phyloP scores from a whole-genome alignment of 257 asterid species.

The Scutellaria baicalensis region DNA sequence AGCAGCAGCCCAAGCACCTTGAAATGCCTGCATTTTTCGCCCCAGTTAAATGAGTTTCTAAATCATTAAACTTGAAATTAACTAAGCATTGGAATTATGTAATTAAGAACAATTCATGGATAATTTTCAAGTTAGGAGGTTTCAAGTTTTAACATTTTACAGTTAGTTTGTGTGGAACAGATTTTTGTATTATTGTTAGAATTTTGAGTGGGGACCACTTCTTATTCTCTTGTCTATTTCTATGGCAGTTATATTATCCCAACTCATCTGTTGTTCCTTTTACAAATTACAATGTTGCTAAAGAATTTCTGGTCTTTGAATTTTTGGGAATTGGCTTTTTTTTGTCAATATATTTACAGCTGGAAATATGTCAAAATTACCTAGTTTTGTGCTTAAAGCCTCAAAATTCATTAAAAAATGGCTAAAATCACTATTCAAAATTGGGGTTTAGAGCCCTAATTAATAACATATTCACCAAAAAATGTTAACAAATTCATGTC shows the following conservation, averaged over 20 bases:
- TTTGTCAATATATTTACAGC: slow-evolving; percentile 14
- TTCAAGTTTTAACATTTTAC: slow-evolving; percentile 8
- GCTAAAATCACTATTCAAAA: neutral
- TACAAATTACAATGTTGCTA: neutral
- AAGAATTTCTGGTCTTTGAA: neutral
- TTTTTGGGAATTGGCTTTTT: neutral
- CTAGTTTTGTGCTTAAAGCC: neutral
- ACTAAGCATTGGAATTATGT: neutral
- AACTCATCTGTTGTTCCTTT: neutral
- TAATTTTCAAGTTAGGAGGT: slow-evolving; percentile 1
- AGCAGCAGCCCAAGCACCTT: slow-evolving; percentile 86
- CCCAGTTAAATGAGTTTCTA: neutral
- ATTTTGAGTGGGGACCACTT: slow-evolving; percentile 39
- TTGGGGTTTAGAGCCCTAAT: neutral
- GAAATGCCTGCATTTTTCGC: slow-evolving; percentile 60
- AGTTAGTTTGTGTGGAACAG: slow-evolving; percentile 24
- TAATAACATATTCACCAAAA: neutral
- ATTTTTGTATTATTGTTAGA: neutral
- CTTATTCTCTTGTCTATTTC: slow-evolving; percentile 24
- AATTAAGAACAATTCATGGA: neutral
- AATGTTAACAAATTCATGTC: neutral
- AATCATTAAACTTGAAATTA: neutral
- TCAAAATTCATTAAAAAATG: neutral
- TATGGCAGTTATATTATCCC: slow-evolving; percentile 32
- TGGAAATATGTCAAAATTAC: slow-evolving; percentile 17